A percentile compares a stretch with the other conserved stretches of the same genome.
Conservation (phyloP, 1,284 basidiomycete genomes). For the Boletus sp. region DNA sequence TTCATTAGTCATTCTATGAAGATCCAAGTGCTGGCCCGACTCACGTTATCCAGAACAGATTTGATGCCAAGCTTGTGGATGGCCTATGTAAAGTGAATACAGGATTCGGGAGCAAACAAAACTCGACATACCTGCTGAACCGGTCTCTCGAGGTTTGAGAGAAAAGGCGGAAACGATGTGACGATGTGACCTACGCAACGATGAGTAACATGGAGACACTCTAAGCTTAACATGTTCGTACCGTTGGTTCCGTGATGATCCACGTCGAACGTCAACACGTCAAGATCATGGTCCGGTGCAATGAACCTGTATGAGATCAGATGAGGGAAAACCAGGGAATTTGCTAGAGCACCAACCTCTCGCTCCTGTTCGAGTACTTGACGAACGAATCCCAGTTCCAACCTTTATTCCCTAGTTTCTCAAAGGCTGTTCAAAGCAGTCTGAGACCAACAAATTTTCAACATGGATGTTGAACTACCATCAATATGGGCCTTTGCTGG, state of each 20-base stretch:
- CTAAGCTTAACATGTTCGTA: not conserved
- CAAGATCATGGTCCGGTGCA: slow-evolving; percentile 6
- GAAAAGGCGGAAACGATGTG: slow-evolving; percentile 1
- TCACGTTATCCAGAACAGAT: not conserved
- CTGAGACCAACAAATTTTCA: not conserved
- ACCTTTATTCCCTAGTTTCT: slow-evolving; percentile 2
- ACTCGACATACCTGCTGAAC: not conserved
- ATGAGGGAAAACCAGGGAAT: not conserved
- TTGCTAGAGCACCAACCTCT: not conserved
- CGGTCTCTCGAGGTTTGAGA: slow-evolving; percentile 5
- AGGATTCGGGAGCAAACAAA: not conserved
- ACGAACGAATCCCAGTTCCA: slow-evolving; percentile 11
- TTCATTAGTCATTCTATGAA: not conserved
- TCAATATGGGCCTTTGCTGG: slow-evolving; percentile 1
- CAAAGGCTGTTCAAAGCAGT: not conserved
- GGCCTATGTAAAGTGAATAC: slow-evolving; percentile 1
- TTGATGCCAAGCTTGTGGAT: slow-evolving; percentile 7
- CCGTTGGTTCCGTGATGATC: not conserved
- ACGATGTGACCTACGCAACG: slow-evolving; percentile 1
- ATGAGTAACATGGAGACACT: not conserved
- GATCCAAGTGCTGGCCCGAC: not conserved
- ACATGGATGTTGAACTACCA: not conserved
- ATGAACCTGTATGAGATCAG: slow-evolving; percentile 2
- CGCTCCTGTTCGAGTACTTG: slow-evolving; percentile 12
- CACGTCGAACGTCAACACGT: slow-evolving; percentile 5